A percentile compares a stretch with the other conserved stretches of the same genome.
phyloP scores from a whole-genome alignment of 257 asterid genomes.

The Ajuga chamaepitys region DNA sequence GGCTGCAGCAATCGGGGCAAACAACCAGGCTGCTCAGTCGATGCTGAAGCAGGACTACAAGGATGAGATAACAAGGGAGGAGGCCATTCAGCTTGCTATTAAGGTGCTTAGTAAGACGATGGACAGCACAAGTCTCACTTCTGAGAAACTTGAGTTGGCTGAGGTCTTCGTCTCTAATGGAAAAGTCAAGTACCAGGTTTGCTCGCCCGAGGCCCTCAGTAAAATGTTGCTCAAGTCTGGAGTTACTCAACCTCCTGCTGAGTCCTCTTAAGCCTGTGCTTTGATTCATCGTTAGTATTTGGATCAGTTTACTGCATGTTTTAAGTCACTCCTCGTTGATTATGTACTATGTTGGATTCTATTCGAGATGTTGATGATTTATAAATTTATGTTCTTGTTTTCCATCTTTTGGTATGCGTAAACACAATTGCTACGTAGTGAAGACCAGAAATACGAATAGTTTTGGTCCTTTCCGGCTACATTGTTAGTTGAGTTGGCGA shows the following conservation, averaged over 20 bases:
- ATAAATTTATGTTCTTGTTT: background rate
- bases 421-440: background rate
- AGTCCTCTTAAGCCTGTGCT: constrained; percentile 39
- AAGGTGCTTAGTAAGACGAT: constrained; percentile 92
- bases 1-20: constrained; percentile 92
- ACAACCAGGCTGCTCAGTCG: constrained; percentile 89
- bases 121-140: constrained; percentile 90
- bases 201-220: constrained; percentile 52
- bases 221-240: constrained; percentile 62
- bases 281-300: background rate
- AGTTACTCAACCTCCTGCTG: constrained; percentile 81
- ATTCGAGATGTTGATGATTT: constrained; percentile 17
- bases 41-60: constrained; percentile 92
- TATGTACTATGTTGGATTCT: constrained; percentile 12
- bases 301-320: constrained; percentile 11
- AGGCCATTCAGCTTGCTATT: constrained; percentile 70
- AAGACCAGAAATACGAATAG: background rate
- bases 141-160: constrained; percentile 92
- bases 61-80: constrained; percentile 76
- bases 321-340: constrained; percentile 7
- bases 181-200: constrained; percentile 70
- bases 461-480: too few relatives aligned
- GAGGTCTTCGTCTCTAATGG: constrained; percentile 65
- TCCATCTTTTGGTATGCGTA: background rate
- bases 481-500: too few relatives aligned